These are phyloP conservation scores for Scenedesmus sp. DNA, from an alignment of 163 green algal genomes.

Conservation along the genomic window DNA sequence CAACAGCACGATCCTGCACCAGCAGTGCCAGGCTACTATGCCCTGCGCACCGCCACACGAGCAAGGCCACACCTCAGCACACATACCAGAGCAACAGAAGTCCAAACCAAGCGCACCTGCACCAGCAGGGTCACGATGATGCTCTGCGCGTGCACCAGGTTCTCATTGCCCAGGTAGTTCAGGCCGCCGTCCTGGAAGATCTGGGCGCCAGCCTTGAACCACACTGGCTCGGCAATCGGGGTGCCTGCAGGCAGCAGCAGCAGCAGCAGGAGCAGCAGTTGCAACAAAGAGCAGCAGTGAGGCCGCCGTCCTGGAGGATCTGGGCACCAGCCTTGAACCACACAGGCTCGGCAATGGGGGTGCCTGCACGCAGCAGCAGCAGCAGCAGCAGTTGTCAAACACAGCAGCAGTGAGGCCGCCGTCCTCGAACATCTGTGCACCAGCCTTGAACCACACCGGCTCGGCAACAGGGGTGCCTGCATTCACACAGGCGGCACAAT, in stretches of 20 bases:
- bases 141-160: slow-evolving; percentile 89
- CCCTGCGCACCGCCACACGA: neutral
- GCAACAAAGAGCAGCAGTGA: slow-evolving; percentile 38
- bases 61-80: neutral
- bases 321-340: slow-evolving; percentile 95
- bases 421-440: slow-evolving; percentile 90
- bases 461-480: neutral
- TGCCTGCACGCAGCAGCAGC: neutral
- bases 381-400: neutral
- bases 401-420: slow-evolving; percentile 69
- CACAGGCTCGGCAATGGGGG: slow-evolving; percentile 78
- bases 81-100: neutral
- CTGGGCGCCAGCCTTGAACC: slow-evolving; percentile 94
- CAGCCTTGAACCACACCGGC: slow-evolving; percentile 93
- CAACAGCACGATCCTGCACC: neutral
- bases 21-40: neutral
- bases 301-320: slow-evolving; percentile 91
- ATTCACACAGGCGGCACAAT: neutral
- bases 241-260: slow-evolving; percentile 5
- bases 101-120: slow-evolving; percentile 67
- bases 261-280: neutral
- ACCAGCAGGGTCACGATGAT: slow-evolving; percentile 80
- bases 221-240: slow-evolving; percentile 83
- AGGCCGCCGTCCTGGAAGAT: slow-evolving; percentile 92
- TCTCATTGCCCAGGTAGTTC: slow-evolving; percentile 90